phyloP scores from a whole-genome alignment of 129 eudicot genomes.

The Apium graveolens region DNA sequence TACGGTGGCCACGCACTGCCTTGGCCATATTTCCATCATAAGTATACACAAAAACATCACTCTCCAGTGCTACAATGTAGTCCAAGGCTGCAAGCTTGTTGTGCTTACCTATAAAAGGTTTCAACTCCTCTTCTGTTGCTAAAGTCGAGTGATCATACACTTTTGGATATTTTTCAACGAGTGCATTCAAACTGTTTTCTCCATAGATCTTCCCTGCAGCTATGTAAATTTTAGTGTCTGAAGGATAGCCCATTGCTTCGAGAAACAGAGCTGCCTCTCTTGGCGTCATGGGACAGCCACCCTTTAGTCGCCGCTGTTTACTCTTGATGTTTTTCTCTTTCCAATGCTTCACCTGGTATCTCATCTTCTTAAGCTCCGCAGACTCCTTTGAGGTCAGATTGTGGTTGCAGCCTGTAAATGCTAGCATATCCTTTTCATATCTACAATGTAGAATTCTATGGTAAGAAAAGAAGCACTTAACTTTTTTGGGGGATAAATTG shows the following conservation, averaged over 20 bases:
- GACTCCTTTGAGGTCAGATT: constrained; percentile 42
- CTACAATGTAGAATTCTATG: constrained; percentile 17
- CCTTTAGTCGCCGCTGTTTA: constrained; percentile 29
- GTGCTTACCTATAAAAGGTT: constrained; percentile 27
- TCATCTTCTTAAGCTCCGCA: constrained; percentile 34
- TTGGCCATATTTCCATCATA: constrained; percentile 31
- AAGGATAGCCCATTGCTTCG: constrained; percentile 49
- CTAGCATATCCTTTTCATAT: constrained; percentile 64
- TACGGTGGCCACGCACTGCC: constrained; percentile 56
- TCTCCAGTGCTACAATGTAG: constrained; percentile 37
- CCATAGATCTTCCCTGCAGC: constrained; percentile 61
- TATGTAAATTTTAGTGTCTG: constrained; percentile 49
- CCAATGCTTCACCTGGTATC: constrained; percentile 54
- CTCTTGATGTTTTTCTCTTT: constrained; percentile 49
- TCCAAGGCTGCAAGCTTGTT: constrained; percentile 66
- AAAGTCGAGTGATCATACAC: constrained; percentile 38
- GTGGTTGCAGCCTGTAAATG: constrained; percentile 67
- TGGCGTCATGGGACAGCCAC: constrained; percentile 67
- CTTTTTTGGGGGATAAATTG: neutral
- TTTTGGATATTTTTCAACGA: constrained; percentile 35
- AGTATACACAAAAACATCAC: neutral
- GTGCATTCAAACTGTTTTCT: constrained; percentile 29
- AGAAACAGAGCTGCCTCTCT: constrained; percentile 60
- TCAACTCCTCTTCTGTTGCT: constrained; percentile 46
- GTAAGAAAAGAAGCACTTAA: neutral